Evolutionary conservation across 2,329 filamentous ascomycete species (phyloP), one percentile per base, ranked within the genome.

Genomic region (Ophiosphaerella narmari): DNA sequence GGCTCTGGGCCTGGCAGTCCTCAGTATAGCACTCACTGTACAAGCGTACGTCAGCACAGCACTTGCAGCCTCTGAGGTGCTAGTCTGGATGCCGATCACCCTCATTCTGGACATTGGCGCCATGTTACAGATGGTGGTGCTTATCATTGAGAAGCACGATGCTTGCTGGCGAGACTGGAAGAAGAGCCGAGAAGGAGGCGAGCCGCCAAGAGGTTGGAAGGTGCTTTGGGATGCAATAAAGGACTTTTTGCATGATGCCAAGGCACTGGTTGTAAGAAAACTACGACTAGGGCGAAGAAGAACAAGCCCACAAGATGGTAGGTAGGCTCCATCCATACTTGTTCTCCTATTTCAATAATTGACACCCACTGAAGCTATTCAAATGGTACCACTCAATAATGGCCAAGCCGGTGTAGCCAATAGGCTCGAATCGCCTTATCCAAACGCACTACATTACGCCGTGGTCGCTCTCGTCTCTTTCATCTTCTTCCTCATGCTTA

Each of bases 21-120:
- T 57, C 13, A 37, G 47, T n/a, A 43, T 51, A n/a, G 50, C 54
- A 12, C 34, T 57, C 32, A 49, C 54, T 4, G 38, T 47, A 23
- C 54, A 51, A 26, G 41, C 50, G 18, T 57, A 48, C 41, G 39
- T 51, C 14, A 49, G 54, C 39, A 57, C 54, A 5, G 23, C n/a
- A 16, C 37, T 54, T 7, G 33, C 38, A 26, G 35, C 54, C 14
- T 32, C 24, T 9, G 35, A 45, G 21, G 46, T 57, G 21, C 43
- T 57, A 21, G 54, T 57, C 7, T 57, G 54, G 54, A 57, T 57
- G 54, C 54, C 50, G 5, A 26, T 57, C 24, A 43, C 54, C 2
- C 38, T 57, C 4, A 43, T 57, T 5, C 34, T 57, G 5, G 50
- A 57, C 33, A 42, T 51, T 32, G 50, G 54, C 3, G 54, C 54